Evolutionary conservation across 495 filamentous ascomycete genomes (phyloP).

Genomic region (Pyronema omphalodes): DNA sequence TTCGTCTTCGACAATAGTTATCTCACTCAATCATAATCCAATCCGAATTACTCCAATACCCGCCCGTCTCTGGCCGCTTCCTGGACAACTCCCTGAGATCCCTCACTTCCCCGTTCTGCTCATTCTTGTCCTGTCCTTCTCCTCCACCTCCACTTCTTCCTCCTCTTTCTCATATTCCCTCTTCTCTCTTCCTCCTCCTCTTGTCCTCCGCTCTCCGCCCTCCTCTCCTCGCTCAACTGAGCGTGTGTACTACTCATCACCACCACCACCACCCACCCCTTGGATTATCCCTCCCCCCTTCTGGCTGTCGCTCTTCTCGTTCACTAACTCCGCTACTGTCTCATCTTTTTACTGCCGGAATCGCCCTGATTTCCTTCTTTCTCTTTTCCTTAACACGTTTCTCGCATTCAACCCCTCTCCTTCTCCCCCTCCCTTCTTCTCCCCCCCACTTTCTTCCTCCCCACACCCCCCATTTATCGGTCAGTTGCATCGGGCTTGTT

Average conservation of each 20-base stretch:
- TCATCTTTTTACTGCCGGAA: conserved; percentile 1
- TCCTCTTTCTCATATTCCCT: too few species aligned
- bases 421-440: conserved; percentile 7
- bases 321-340: not conserved
- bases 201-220: conserved; percentile 11
- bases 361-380: conserved; percentile 21
- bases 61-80: too few species aligned
- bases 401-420: conserved; percentile 15
- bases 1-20: too few species aligned
- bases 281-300: conserved; percentile 20
- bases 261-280: conserved; percentile 18
- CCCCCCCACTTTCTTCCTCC: conserved; percentile 12
- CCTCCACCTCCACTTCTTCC: too few species aligned
- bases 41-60: too few species aligned
- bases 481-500: conserved; percentile 12
- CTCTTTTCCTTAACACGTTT: conserved; percentile 15
- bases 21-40: too few species aligned
- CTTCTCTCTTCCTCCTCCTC: conserved; percentile 2
- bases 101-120: too few species aligned
- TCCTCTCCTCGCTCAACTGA: conserved; percentile 15
- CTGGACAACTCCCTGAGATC: too few species aligned
- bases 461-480: conserved; percentile 9
- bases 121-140: too few species aligned
- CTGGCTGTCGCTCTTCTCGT: conserved; percentile 9
- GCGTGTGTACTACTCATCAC: conserved; percentile 11